Evolutionary conservation across 2,329 filamentous ascomycete genomes (phyloP).

Genomic region (Xylaria sp.): DNA sequence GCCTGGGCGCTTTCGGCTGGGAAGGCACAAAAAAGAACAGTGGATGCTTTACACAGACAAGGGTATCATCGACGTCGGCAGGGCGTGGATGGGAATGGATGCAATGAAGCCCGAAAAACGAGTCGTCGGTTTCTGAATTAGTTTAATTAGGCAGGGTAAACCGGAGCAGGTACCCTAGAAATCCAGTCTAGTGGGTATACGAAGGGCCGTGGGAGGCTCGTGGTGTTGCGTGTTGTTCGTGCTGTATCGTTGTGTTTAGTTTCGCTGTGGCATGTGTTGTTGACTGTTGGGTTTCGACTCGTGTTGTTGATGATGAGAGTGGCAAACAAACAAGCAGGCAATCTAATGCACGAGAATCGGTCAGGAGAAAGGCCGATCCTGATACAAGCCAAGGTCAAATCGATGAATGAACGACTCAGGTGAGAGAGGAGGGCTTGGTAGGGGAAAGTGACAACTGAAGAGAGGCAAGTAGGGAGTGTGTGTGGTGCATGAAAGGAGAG

Average conservation of each 20-base stretch:
- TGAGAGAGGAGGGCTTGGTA: conserved; percentile 28
- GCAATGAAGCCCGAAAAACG: background rate
- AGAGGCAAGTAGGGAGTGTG: conserved; percentile 4
- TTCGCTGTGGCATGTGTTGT: background rate
- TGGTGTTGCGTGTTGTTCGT: background rate
- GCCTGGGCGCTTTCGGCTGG: conserved; percentile 4
- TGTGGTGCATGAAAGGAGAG: conserved; percentile 20
- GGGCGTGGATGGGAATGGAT: conserved; percentile 1
- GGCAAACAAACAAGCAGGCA: background rate
- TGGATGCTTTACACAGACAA: conserved; percentile 10
- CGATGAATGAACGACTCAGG: conserved; percentile 36
- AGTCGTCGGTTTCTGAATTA: conserved; percentile 5
- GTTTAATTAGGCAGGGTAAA: background rate
- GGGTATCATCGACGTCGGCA: conserved; percentile 21
- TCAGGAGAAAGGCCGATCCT: conserved; percentile 3
- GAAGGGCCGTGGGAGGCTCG: background rate
- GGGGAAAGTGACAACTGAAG: conserved; percentile 6
- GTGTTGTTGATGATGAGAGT: conserved; percentile 15
- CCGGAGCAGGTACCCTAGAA: background rate
- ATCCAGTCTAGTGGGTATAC: background rate
- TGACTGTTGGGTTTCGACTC: background rate
- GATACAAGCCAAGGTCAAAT: conserved; percentile 20
- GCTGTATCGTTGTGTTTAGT: background rate
- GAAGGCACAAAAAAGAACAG: conserved; percentile 15
- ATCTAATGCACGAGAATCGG: conserved; percentile 9